These are phyloP conservation scores for Fraxinus xanthoxyloides DNA, from an alignment of 305 asterid genomes.

Conservation along the genomic window DNA sequence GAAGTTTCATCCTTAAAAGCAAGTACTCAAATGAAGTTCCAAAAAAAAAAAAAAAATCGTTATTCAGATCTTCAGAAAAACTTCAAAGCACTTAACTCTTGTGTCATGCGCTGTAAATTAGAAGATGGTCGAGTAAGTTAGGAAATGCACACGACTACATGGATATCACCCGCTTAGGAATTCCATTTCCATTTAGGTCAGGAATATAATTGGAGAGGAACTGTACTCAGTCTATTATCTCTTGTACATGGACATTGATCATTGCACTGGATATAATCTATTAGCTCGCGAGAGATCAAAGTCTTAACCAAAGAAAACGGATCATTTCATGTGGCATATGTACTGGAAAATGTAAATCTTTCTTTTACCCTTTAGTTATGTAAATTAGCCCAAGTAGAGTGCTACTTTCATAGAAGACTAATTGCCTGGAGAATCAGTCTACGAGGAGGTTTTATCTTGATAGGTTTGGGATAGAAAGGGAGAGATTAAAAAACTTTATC, in stretches of 20 bases:
- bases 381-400: neutral
- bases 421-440: neutral
- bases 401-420: neutral
- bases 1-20: neutral
- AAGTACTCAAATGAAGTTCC: neutral
- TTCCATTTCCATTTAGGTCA: neutral
- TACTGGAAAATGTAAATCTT: neutral
- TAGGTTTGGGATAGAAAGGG: neutral
- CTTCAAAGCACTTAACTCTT: neutral
- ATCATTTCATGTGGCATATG: neutral
- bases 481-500: neutral
- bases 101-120: neutral
- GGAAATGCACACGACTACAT: neutral
- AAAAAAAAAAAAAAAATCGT: neutral
- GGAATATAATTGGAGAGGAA: neutral
- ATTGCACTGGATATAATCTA: neutral
- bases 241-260: neutral
- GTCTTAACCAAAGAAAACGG: neutral
- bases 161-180: neutral
- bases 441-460: neutral
- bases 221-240: neutral
- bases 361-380: neutral
- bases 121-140: neutral
- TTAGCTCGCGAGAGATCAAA: neutral
- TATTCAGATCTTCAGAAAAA: neutral